Percentiles rank a stretch among this genome's conserved stretches.
phyloP scores from a whole-genome alignment of 352 stramenopile species.

The Phytophthora multivora region DNA sequence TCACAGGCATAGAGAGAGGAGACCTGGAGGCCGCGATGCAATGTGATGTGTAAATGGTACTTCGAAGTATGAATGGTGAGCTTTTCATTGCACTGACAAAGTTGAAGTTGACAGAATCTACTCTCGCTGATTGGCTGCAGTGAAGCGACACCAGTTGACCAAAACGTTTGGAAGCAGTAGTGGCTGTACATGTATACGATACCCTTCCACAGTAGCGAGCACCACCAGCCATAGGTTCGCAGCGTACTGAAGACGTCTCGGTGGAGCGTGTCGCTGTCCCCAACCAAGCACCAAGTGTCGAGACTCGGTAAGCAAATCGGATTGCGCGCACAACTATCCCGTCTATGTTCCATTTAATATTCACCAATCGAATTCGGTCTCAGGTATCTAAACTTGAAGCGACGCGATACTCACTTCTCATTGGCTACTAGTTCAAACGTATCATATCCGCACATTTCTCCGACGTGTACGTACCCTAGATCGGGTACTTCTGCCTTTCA shows the following conservation, averaged over 20 bases:
- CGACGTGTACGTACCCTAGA: constrained; percentile 6
- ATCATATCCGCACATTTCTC: background rate
- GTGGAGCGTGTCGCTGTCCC: constrained; percentile 6
- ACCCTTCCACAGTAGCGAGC: too few relatives aligned
- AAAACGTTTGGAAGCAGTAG: too few relatives aligned
- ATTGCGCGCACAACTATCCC: constrained; percentile 4
- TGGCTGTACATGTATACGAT: too few relatives aligned
- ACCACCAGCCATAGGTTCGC: background rate
- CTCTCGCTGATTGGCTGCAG: constrained; percentile 6
- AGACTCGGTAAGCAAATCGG: constrained; percentile 4
- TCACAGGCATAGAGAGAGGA: too few relatives aligned
- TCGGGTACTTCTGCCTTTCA: background rate
- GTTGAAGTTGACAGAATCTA: constrained; percentile 15
- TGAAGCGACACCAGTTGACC: constrained; percentile 4
- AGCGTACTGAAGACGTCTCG: constrained; percentile 1
- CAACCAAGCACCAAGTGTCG: constrained; percentile 1
- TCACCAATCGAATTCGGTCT: constrained; percentile 14
- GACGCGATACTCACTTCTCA: background rate
- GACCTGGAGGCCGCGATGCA: too few relatives aligned
- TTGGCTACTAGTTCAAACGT: background rate
- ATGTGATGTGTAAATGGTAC: too few relatives aligned
- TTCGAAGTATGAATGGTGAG: too few relatives aligned
- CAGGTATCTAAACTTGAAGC: background rate
- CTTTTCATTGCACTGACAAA: background rate
- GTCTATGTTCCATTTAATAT: constrained; percentile 2